phyloP scores from a whole-genome alignment of 169 alveolate genomes.

The Eimeria sp. region DNA sequence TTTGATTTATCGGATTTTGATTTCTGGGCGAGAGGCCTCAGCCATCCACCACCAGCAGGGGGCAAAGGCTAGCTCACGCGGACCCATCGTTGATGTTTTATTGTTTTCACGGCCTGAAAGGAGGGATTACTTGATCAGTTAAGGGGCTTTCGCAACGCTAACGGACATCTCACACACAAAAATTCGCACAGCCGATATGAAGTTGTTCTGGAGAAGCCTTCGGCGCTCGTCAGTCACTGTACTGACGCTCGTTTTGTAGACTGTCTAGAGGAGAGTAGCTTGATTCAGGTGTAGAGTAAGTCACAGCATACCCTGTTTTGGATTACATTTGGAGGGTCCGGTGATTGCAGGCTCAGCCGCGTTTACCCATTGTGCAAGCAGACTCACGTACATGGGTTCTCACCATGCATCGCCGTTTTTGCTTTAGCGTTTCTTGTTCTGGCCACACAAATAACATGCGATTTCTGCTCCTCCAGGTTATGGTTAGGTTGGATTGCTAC shows the following conservation, averaged over 20 bases:
- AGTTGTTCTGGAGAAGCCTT: not conserved
- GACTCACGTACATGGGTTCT: not conserved
- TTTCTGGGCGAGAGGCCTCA: not conserved
- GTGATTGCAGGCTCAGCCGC: not conserved
- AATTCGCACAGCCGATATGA: not conserved
- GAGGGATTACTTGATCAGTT: not conserved
- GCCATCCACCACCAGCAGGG: not conserved
- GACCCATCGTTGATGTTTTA: not conserved
- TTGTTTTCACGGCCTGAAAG: not conserved
- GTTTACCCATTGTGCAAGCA: not conserved
- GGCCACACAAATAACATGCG: not conserved
- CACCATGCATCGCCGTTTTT: not conserved
- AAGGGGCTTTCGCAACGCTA: not conserved
- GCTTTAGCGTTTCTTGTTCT: not conserved
- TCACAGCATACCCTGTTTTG: not conserved
- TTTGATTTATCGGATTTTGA: not conserved
- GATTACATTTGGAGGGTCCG: not conserved
- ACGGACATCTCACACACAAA: not conserved
- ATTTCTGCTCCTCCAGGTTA: not conserved
- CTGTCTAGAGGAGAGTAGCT: not conserved
- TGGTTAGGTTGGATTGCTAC: too few relatives aligned
- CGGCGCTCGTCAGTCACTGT: not conserved
- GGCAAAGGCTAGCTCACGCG: not conserved
- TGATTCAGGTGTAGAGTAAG: not conserved
- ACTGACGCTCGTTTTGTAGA: not conserved